A percentile compares a stretch with the other conserved stretches of the same genome.
These are phyloP conservation scores for Rosa multiflora DNA, from an alignment of 306 rosid species.

Conservation along the genomic window DNA sequence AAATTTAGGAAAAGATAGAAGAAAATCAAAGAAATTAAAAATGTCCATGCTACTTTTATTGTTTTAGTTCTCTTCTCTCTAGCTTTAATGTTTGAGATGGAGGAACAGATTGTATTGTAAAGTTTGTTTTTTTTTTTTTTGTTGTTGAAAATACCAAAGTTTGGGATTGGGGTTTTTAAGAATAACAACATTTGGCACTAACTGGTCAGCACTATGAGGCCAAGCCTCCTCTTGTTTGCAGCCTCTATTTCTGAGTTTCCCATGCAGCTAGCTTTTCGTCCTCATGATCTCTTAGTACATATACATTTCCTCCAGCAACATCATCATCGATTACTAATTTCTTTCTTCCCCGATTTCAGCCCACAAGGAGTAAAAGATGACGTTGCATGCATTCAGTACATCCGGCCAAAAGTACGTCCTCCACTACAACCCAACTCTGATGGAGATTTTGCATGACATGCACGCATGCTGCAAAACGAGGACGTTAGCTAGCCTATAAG, in stretches of 20 bases:
- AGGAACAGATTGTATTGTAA: no score
- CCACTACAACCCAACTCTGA: background rate
- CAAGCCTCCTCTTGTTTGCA: background rate
- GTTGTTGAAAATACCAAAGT: no score
- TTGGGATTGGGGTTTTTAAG: no score
- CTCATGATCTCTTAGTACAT: background rate
- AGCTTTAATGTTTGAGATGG: background rate
- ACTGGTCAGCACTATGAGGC: background rate
- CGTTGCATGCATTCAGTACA: background rate
- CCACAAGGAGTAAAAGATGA: background rate
- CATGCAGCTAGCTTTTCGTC: background rate
- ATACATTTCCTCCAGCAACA: background rate
- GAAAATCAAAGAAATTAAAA: background rate
- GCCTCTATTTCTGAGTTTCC: background rate
- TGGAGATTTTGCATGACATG: background rate
- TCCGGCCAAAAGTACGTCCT: background rate
- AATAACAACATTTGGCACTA: background rate
- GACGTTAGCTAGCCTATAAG: background rate
- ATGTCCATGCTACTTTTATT: background rate
- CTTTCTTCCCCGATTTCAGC: background rate
- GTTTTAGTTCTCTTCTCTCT: background rate
- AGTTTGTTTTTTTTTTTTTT: no score
- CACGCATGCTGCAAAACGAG: background rate
- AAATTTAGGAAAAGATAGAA: background rate
- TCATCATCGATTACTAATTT: background rate